Percentiles rank a stretch among this genome's conserved stretches.
phyloP scores from a whole-genome alignment of 106 monocot species.

The Allium cepa region DNA sequence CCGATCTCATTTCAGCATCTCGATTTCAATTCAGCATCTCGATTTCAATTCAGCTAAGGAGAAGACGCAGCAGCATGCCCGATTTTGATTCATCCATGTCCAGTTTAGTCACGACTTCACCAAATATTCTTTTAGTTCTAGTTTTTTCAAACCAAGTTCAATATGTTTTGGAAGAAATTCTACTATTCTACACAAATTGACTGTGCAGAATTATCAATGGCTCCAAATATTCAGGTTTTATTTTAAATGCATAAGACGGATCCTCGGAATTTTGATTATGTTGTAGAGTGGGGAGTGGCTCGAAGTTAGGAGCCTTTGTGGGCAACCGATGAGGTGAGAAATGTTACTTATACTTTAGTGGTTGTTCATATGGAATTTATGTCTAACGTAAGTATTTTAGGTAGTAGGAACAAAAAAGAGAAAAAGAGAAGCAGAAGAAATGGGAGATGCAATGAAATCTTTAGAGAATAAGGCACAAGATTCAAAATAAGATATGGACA shows the following conservation, averaged over 20 bases:
- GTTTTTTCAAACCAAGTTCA: no score
- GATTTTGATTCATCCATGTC: no score
- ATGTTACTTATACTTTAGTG: background rate
- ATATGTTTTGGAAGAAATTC: constrained; percentile 8
- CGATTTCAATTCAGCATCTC: no score
- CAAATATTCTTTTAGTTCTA: no score
- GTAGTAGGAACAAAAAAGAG: constrained; percentile 41
- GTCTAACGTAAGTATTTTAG: constrained; percentile 6
- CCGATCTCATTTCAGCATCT: no score
- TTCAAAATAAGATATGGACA: constrained; percentile 90
- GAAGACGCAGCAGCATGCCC: no score
- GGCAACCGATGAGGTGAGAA: constrained; percentile 42
- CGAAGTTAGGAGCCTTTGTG: constrained; percentile 97
- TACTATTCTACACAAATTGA: constrained; percentile 41
- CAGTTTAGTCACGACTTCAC: no score
- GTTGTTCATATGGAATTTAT: background rate
- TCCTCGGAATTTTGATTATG: constrained; percentile 79
- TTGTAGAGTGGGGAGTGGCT: constrained; percentile 79
- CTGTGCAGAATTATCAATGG: no score
- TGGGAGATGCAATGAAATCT: constrained; percentile 92
- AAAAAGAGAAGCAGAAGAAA: constrained; percentile 74
- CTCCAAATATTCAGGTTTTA: no score
- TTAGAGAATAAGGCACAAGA: constrained; percentile 79
- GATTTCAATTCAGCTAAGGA: no score
- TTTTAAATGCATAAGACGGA: constrained; percentile 39